Evolutionary conservation across 2,329 filamentous ascomycete genomes (phyloP).

Genomic region (Fusarium phyllophilum): DNA sequence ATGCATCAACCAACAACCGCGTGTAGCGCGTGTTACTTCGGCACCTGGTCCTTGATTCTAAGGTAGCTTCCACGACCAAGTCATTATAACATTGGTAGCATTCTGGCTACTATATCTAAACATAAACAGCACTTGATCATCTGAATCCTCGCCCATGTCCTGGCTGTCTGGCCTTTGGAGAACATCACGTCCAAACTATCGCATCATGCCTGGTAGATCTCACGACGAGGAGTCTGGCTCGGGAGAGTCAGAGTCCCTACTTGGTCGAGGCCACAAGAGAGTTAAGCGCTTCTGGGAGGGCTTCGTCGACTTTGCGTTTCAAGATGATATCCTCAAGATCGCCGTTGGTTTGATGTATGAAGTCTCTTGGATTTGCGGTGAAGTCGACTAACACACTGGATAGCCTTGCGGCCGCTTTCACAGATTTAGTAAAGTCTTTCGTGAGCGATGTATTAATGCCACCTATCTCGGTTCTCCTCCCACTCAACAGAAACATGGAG

Average conservation of each 20-base stretch:
- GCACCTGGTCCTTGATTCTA: neutral
- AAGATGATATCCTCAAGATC: conserved; percentile 80
- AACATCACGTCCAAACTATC: conserved; percentile 23
- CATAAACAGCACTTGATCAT: neutral
- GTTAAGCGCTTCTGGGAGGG: conserved; percentile 67
- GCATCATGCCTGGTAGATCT: conserved; percentile 41
- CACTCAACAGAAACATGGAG: conserved; percentile 76
- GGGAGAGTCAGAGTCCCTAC: conserved; percentile 52
- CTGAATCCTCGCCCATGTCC: conserved; percentile 5
- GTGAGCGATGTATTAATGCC: conserved; percentile 77
- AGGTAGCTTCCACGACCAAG: neutral
- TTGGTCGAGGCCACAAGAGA: conserved; percentile 58
- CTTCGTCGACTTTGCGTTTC: conserved; percentile 77
- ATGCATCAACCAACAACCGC: conserved; percentile 3
- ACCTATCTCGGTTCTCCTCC: conserved; percentile 73
- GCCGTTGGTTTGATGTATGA: conserved; percentile 77
- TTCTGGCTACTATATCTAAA: neutral
- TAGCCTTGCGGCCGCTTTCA: conserved; percentile 77
- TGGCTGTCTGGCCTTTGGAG: conserved; percentile 24
- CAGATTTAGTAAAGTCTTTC: conserved; percentile 75
- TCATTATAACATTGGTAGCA: neutral
- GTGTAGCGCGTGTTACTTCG: conserved; percentile 15
- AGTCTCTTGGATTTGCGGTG: conserved; percentile 32
- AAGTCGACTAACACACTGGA: conserved; percentile 9
- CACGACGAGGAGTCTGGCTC: conserved; percentile 51